Conservation (phyloP, 495 filamentous ascomycete genomes). For the Penicillium silybi region DNA sequence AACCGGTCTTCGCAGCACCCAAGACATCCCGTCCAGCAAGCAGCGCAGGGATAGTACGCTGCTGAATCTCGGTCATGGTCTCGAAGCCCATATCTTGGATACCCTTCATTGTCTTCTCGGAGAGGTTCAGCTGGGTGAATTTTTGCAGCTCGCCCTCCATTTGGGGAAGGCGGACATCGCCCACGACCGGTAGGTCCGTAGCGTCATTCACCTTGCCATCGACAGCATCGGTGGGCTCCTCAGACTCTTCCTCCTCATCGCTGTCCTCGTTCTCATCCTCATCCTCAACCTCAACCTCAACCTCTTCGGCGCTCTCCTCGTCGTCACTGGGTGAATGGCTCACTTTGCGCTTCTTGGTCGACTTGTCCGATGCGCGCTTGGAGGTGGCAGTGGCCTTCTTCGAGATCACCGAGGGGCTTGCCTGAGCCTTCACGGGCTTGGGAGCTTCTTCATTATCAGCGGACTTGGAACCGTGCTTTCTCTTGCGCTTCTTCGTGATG, state of each 20-base stretch:
- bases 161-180: constrained; percentile 53
- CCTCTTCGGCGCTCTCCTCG: constrained; percentile 27
- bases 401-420: constrained; percentile 17
- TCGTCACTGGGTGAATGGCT: constrained; percentile 29
- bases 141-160: constrained; percentile 50
- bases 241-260: constrained; percentile 19
- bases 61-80: constrained; percentile 95
- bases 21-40: constrained; percentile 90
- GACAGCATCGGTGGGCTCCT: constrained; percentile 23
- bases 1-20: constrained; percentile 94
- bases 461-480: constrained; percentile 42
- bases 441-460: constrained; percentile 25
- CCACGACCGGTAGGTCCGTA: constrained; percentile 47
- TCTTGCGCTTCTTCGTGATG: constrained; percentile 66
- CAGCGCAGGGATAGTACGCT: constrained; percentile 78
- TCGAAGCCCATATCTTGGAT: constrained; percentile 90
- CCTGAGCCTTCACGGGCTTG: constrained; percentile 24
- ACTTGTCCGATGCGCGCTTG: constrained; percentile 22
- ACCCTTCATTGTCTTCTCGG: constrained; percentile 79
- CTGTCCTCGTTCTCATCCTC: constrained; percentile 12
- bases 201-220: constrained; percentile 22
- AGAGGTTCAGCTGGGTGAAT: constrained; percentile 82
- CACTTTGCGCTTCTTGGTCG: constrained; percentile 37
- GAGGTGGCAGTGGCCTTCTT: constrained; percentile 21
- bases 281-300: constrained; percentile 12